Percentiles rank a stretch among this genome's conserved stretches.
phyloP scores from a whole-genome alignment of 179 eudicot species.

The Gypsophila paniculata region DNA sequence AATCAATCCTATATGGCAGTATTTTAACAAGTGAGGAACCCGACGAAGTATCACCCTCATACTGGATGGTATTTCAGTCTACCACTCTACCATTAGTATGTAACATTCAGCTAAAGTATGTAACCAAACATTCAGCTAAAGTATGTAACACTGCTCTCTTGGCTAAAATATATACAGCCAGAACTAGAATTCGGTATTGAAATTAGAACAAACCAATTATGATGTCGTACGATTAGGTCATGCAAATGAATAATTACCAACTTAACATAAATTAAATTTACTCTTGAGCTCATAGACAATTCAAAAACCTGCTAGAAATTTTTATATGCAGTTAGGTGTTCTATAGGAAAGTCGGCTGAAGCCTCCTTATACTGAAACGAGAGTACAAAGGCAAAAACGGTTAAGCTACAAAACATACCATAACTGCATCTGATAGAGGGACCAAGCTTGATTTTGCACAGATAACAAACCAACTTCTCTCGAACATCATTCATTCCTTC shows the following conservation, averaged over 20 bases:
- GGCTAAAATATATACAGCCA: not conserved
- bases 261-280: slow-evolving; percentile 9
- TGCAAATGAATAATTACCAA: slow-evolving; percentile 7
- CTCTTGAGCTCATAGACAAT: too few relatives aligned
- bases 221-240: not conserved
- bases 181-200: not conserved
- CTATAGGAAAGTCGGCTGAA: not conserved
- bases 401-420: slow-evolving; percentile 63
- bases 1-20: too few relatives aligned
- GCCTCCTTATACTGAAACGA: slow-evolving; percentile 24
- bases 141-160: not conserved
- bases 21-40: too few relatives aligned
- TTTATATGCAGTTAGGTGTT: not conserved
- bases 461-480: slow-evolving; percentile 62
- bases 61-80: too few relatives aligned
- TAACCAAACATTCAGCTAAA: not conserved
- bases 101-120: not conserved
- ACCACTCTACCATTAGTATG: not conserved
- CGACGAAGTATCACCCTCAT: too few relatives aligned
- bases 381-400: slow-evolving; percentile 14
- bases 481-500: slow-evolving; percentile 72
- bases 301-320: not conserved
- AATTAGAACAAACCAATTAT: not conserved
- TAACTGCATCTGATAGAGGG: slow-evolving; percentile 89
- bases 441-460: slow-evolving; percentile 88